Conservation (phyloP, 768 basidiomycete species). For the Pleurotus eryngii region DNA sequence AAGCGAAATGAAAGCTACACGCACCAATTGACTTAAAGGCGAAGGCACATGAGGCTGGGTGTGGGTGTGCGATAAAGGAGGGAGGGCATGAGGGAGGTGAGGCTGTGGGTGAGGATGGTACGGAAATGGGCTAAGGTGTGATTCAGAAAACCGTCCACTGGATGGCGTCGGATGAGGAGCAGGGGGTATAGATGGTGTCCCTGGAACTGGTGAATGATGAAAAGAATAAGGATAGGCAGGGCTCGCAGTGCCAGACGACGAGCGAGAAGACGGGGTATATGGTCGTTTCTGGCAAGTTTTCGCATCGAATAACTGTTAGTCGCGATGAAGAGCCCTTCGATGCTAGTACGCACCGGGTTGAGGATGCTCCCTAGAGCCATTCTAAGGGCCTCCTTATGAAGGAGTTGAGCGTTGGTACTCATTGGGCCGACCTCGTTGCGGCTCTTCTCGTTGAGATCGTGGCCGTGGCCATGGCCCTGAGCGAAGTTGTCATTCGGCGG, state of each 20-base stretch:
- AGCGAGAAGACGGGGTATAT: conserved; percentile 31
- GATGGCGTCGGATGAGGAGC: conserved; percentile 20
- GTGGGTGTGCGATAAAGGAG: conserved; percentile 10
- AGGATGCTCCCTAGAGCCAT: conserved; percentile 61
- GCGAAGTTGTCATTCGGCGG: conserved; percentile 26
- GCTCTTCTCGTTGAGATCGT: conserved; percentile 15
- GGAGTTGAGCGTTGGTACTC: conserved; percentile 26
- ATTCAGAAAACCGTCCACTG: conserved; percentile 19
- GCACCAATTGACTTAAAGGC: conserved; percentile 31
- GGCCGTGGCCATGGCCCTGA: conserved; percentile 15
- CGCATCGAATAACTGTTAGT: neutral
- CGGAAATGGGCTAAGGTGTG: conserved; percentile 22
- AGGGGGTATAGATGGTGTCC: conserved; percentile 17
- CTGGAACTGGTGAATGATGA: conserved; percentile 18
- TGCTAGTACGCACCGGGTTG: conserved; percentile 43
- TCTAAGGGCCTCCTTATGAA: conserved; percentile 48
- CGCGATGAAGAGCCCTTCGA: no score
- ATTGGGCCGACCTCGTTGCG: conserved; percentile 1
- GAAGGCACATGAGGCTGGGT: conserved; percentile 28
- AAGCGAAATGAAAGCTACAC: conserved; percentile 12
- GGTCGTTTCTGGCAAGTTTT: conserved; percentile 45
- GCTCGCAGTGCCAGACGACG: conserved; percentile 50
- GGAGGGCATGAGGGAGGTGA: neutral
- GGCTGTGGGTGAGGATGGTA: conserved; percentile 10
- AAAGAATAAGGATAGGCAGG: conserved; percentile 37